A percentile compares a stretch with the other conserved stretches of the same genome.
These are phyloP conservation scores for Epicoccum nigrum DNA, from an alignment of 2,329 filamentous ascomycete genomes.

Conservation along the genomic window DNA sequence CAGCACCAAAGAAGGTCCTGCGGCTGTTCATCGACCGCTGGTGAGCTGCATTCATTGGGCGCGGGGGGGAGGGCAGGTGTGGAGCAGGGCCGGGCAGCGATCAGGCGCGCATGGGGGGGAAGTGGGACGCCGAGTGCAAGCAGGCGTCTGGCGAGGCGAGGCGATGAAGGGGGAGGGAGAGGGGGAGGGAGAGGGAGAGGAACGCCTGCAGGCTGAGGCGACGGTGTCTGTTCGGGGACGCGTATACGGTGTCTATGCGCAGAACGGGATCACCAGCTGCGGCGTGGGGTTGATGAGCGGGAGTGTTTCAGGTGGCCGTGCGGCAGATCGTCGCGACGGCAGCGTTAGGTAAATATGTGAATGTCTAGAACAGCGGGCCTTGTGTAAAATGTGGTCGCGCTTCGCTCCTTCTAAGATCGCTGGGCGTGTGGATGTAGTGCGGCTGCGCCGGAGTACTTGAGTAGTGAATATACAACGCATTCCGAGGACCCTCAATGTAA, in stretches of 20 bases:
- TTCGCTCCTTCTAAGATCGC: too few relatives aligned
- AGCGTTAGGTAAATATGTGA: not conserved
- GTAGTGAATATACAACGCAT: too few relatives aligned
- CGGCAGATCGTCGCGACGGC: not conserved
- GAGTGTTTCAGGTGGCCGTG: slow-evolving; percentile 32
- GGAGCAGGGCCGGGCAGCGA: slow-evolving; percentile 15
- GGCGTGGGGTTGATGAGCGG: slow-evolving; percentile 28
- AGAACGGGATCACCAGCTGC: slow-evolving; percentile 35
- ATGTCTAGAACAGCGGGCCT: too few relatives aligned
- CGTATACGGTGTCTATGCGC: slow-evolving; percentile 30
- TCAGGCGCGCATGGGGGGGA: slow-evolving; percentile 28
- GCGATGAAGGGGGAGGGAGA: not conserved
- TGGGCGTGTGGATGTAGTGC: too few relatives aligned
- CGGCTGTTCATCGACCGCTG: slow-evolving; percentile 42
- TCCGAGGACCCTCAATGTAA: too few relatives aligned
- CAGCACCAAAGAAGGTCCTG: slow-evolving; percentile 39
- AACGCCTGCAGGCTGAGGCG: not conserved
- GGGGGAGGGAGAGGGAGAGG: not conserved
- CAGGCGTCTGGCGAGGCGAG: not conserved
- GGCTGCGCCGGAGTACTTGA: too few relatives aligned
- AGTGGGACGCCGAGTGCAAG: not conserved
- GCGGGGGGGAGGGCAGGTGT: slow-evolving; percentile 23
- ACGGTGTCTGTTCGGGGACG: slow-evolving; percentile 20
- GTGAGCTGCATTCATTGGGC: slow-evolving; percentile 40
- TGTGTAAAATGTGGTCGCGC: too few relatives aligned